These are phyloP conservation scores for Bruguiera gymnorhiza DNA, from an alignment of 345 rosid species.

Conservation along the genomic window DNA sequence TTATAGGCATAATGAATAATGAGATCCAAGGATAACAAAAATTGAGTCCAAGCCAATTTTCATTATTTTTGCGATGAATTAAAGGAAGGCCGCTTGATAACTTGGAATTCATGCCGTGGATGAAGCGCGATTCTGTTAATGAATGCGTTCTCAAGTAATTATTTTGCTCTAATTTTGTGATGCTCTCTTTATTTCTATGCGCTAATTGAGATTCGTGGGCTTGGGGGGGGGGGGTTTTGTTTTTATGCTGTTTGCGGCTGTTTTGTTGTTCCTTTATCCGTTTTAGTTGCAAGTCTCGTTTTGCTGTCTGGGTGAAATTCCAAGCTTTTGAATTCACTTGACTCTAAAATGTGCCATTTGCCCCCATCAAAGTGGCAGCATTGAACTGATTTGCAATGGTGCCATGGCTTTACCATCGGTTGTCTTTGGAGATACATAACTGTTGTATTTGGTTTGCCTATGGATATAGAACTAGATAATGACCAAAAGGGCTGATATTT, in stretches of 20 bases:
- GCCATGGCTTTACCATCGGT: not conserved
- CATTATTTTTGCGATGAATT: constrained; percentile 15
- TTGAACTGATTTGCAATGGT: too few relatives aligned
- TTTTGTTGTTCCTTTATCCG: too few relatives aligned
- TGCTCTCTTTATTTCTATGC: not conserved
- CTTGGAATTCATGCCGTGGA: constrained; percentile 96
- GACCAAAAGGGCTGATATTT: not conserved
- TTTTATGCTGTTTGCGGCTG: not conserved
- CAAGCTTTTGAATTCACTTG: too few relatives aligned
- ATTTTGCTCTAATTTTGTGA: not conserved
- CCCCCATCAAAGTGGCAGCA: too few relatives aligned
- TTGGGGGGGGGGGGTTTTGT: too few relatives aligned
- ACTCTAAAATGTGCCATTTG: too few relatives aligned
- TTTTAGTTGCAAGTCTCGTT: too few relatives aligned
- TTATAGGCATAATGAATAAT: too few relatives aligned
- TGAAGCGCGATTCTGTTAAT: constrained; percentile 90
- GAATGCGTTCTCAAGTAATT: constrained; percentile 56
- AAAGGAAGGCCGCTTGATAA: constrained; percentile 97
- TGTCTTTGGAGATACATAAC: not conserved
- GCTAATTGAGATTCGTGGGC: not conserved
- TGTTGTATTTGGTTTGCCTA: too few relatives aligned
- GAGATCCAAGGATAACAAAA: too few relatives aligned
- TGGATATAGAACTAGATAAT: not conserved
- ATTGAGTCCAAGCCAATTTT: too few relatives aligned
- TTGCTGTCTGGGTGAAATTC: too few relatives aligned